Base-by-base conservation (phyloP, 2,329 filamentous ascomycete species). In the Sarocladiaceae sp. region DNA sequence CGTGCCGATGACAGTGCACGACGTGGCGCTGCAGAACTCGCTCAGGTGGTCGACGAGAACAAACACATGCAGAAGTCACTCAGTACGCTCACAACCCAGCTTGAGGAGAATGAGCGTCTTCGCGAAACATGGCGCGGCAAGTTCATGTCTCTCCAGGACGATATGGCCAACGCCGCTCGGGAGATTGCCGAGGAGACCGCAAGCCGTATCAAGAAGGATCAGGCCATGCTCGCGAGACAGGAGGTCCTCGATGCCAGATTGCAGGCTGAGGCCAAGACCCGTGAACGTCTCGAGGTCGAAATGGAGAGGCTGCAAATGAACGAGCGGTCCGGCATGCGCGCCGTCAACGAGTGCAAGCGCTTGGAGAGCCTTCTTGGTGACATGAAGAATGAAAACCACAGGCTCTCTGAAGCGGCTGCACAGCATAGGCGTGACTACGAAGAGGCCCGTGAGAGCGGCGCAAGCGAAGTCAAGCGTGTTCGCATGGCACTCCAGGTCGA, bases 131-230 rank as follows among this genome's bases (percentile, higher is more conserved):
- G 95, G 81, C 86, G 90, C 58, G 76, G 77, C 65, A 96, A 94
- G 69, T 88, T 97, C 62, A 83, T 93, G 60, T 84, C 84, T 54
- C 75, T 99, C 35, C 92, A 97, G 68, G 82, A 90, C 57, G 90
- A 97, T 60, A 93, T 97, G 86, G 81, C 84, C 28, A 77, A 77
- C 52, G 88, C 90, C 47, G 86, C 89, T 51, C 83, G 83, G 44
- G 87, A 96, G 56, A 84, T 97, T 56, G 84, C 87, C 20, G 84
- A 88, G 60, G 92, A 97, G 64, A 93, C 92, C 64, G 83, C 87
- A 26, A 78, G 81, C 31, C 92, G 88, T 71, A 83, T 84, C 61
- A 87, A 88, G 70, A 87, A 87, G 65, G 89, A 95, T 64, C 84
- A 89, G 59, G 85, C 90, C 54, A 82, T 89, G 58, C 76, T 91